Evolutionary conservation across 441 rosid species (phyloP), one percentile per base, ranked within the genome.

Genomic region (Pelargonium myrrhifolium): DNA sequence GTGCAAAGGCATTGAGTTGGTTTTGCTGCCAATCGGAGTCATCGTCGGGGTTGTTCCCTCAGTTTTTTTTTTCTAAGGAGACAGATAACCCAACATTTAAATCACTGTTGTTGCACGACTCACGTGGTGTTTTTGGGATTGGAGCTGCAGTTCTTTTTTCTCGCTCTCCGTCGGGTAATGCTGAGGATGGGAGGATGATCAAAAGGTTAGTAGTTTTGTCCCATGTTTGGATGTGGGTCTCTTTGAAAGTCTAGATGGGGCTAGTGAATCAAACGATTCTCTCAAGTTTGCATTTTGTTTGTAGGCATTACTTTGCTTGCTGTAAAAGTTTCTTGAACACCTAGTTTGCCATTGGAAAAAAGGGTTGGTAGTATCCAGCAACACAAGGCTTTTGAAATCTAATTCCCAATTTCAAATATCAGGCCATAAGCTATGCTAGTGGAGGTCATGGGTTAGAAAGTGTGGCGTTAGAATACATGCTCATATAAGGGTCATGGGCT

Each of bases 1-100:
- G 88, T 76, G 89, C 97, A 21, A 88, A 86, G 80, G 95, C 99
- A 62, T 80, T 89, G 78, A 72, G 73, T 65, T 89, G 95, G 96
- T 91, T 91, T 77, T 88, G 95, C 76, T 72, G 83, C 76, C 96
- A 85, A 55, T 91, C 92, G 1, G 78, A 69, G 66, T 72, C 84
- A 1, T 76, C 85, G 0, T n/a, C n/a, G n/a, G 76, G 68, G 58
- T 87, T 85, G 39, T 94, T 80, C 73, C 99, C 97, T 72, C 76
- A 81, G 49, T 89, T 94, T 84, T 94, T 88, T 71, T 84, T 89
- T 72, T 88, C 93, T 0, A 86, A 87, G 79, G 97, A 86, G 60
- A 74, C 67, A 18, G 74, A 74, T 43, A 64, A 76, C 15, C 85
- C 87, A 49, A 77, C 87, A 1, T 77, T 58, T 73, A 84, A 87